Evolutionary conservation across 2,329 filamentous ascomycete genomes (phyloP), one percentile per base, ranked within the genome.

Genomic region (Aspergillus quadricinctus): DNA sequence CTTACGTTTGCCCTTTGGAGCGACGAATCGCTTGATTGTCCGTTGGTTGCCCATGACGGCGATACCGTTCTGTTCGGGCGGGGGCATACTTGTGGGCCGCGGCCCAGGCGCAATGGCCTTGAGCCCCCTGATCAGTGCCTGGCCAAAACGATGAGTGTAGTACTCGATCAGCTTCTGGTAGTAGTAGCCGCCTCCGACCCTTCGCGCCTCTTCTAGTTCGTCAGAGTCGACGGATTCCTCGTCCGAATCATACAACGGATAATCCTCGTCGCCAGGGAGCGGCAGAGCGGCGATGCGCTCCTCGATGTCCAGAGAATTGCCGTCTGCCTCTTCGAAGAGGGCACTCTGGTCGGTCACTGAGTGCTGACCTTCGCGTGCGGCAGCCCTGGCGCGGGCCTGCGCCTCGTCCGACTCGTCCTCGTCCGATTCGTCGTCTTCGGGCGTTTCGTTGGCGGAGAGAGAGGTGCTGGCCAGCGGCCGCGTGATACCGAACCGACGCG

Each of bases 401-500:
- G 31, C 52, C 52, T 61, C 57, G 14, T 59, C 57, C 4, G 57
- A 57, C 6, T 81, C 79, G 8, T 89, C 87, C 1, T 88, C 86
- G 57, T 89, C 86, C 1, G 85, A 86, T 53, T 89, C 86, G 49
- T 87, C 83, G 23, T 89, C 85, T 37, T 90, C 87, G 19, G 90
- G 86, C 50, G 89, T 83, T 52, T 90, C 90, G 17, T 88, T 92
- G 0, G 90, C 92, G 23, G 85, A 87, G 54, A 89, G 86, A 40
- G 86, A 89, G 35, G 87, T 86, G 53, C 88, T 90, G 21, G 89
- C 83, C 6, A 85, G 86, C 0, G 89, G 86, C 35, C 93, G 83
- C 67, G 90, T 88, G 65, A 99, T 97, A 54, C 94, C 94, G 70
- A 97, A 97, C 64, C 88, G 86, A 67, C 94, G 91, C 3, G 85